A percentile compares a stretch with the other conserved stretches of the same genome.
These are phyloP conservation scores for Fusarium sp. DNA, from an alignment of 2,329 filamentous ascomycete species.

Conservation along the genomic window DNA sequence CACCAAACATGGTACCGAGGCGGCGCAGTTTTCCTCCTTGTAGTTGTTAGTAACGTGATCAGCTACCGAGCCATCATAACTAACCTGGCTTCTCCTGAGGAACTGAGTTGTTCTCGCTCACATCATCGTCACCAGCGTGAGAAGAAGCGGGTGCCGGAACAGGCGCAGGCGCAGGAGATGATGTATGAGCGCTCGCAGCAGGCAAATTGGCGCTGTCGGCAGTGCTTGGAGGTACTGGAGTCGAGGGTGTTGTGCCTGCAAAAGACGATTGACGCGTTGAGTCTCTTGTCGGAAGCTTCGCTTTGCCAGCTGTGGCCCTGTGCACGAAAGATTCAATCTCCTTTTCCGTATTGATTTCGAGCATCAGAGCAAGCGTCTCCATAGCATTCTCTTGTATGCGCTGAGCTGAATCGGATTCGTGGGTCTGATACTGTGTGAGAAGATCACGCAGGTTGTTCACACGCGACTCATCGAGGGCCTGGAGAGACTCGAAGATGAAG, in stretches of 20 bases:
- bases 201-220: slow-evolving; percentile 44
- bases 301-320: slow-evolving; percentile 59
- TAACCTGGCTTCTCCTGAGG: slow-evolving; percentile 56
- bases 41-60: slow-evolving; percentile 41
- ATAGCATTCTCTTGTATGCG: slow-evolving; percentile 80
- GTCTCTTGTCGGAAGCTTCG: slow-evolving; percentile 54
- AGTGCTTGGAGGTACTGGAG: slow-evolving; percentile 47
- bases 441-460: slow-evolving; percentile 91
- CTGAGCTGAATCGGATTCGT: slow-evolving; percentile 90
- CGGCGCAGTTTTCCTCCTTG: slow-evolving; percentile 70
- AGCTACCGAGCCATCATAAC: neutral
- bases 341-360: slow-evolving; percentile 87
- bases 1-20: slow-evolving; percentile 76
- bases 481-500: slow-evolving; percentile 93
- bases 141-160: slow-evolving; percentile 36
- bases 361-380: slow-evolving; percentile 81
- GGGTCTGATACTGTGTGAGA: slow-evolving; percentile 92
- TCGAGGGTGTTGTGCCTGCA: slow-evolving; percentile 46
- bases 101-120: slow-evolving; percentile 60
- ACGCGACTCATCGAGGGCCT: slow-evolving; percentile 89
- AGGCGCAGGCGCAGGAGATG: slow-evolving; percentile 20
- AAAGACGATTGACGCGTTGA: slow-evolving; percentile 59
- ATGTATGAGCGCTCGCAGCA: slow-evolving; percentile 21
- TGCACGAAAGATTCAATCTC: slow-evolving; percentile 83
- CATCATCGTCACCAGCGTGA: slow-evolving; percentile 47